These are phyloP conservation scores for Ustilago cynodontis DNA, from an alignment of 1,284 basidiomycete species.

Conservation along the genomic window DNA sequence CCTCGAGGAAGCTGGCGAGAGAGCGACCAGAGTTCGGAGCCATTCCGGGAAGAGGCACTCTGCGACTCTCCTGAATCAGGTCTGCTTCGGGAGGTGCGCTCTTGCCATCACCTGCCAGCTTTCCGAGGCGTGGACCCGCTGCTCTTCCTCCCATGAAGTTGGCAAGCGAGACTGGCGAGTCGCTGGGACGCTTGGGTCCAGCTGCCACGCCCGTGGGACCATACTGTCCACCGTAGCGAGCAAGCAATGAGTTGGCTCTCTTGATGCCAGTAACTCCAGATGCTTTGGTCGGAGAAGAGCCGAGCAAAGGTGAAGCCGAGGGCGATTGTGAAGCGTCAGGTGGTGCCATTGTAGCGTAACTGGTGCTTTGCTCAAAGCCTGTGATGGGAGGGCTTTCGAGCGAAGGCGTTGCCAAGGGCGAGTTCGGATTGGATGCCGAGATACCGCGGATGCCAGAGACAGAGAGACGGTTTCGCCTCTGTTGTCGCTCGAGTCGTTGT, in stretches of 20 bases:
- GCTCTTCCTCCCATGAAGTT: constrained; percentile 68
- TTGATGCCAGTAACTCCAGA: constrained; percentile 41
- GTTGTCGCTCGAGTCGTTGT: constrained; percentile 43
- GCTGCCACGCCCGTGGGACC: constrained; percentile 67
- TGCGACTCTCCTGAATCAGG: constrained; percentile 53
- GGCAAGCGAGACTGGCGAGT: constrained; percentile 63
- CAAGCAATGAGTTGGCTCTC: constrained; percentile 56
- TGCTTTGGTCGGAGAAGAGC: constrained; percentile 42
- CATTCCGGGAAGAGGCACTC: constrained; percentile 55
- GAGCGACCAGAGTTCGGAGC: constrained; percentile 43
- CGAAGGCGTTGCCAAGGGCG: constrained; percentile 37
- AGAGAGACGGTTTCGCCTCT: constrained; percentile 40
- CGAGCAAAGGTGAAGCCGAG: constrained; percentile 33
- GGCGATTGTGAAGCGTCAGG: constrained; percentile 31
- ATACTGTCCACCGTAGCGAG: constrained; percentile 64
- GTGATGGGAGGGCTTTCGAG: constrained; percentile 17
- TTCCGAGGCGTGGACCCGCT: constrained; percentile 64
- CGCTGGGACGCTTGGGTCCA: constrained; percentile 32
- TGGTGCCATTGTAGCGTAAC: constrained; percentile 22
- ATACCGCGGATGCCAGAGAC: constrained; percentile 47
- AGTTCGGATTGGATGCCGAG: constrained; percentile 35
- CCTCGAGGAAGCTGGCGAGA: constrained; percentile 64
- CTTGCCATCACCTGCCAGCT: constrained; percentile 64
- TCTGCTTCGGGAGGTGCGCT: constrained; percentile 61
- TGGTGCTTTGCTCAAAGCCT: constrained; percentile 6